Evolutionary conservation across 495 filamentous ascomycete genomes (phyloP), one percentile per base, ranked within the genome.

Genomic region (Xylaria telfairii): DNA sequence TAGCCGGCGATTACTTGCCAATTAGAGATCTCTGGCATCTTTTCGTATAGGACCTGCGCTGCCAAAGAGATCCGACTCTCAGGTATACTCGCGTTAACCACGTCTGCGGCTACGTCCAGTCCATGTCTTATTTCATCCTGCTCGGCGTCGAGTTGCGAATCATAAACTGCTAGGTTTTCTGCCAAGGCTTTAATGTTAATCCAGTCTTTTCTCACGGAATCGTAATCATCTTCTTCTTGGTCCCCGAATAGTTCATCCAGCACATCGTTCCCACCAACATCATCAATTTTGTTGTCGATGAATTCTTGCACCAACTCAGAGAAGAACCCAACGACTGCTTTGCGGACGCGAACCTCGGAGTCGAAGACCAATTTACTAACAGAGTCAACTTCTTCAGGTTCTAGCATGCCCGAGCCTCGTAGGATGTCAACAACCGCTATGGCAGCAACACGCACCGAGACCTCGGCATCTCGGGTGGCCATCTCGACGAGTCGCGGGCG

Each of bases 1-100:
- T 98, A 98, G 8, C 92, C 93, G 32, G 93, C 92, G 32, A 98
- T 81, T 0, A 91, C 86, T 77, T 97, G 92, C 96, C 96, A 99
- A 62, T 94, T 90, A 64, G 87, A 85, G 15, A 97, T 83, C 71
- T 95, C 92, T 10, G 88, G 83, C 68, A 97, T 87, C 69, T 91
- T 90, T 39, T 96, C 91, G 78, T 92, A 97, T 17, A 98, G 85
- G 0, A 90, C 92, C 70, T 95, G 90, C 0, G 94, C 91, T 17
- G 96, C 96, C 24, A 97, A 86, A 17, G 91, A 90, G 71, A 96
- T 92, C 34, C 96, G 88, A 2, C 93, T 96, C 69, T 96, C 93
- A 0, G 89, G 82, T 13, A 83, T 84, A 10, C 82, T 82, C 32
- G 89, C 84, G 59, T 89, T 84, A 10, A 92, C 75, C 59, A 86